Evolutionary conservation across 169 alveolate species (phyloP).

Genomic region (Plasmodium billcollinsi): DNA sequence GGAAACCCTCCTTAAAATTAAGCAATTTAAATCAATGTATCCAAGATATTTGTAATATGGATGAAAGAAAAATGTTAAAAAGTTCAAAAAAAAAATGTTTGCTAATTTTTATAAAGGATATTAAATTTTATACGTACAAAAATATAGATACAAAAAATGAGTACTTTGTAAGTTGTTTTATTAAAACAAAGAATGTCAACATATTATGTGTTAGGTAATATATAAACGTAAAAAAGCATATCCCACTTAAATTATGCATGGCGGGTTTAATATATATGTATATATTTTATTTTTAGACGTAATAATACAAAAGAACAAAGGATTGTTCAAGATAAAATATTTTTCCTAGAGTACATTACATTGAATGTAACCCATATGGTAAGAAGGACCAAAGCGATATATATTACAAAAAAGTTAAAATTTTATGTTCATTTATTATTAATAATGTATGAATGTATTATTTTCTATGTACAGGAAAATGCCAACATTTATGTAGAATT

Average conservation of each 20-base stretch:
- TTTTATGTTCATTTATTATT: not conserved
- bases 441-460: not conserved
- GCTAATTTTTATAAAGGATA: conserved; percentile 54
- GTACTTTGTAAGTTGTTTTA: conserved; percentile 56
- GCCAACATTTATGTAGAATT: conserved; percentile 51
- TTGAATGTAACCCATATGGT: conserved; percentile 27
- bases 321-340: conserved; percentile 53
- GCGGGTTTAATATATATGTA: not conserved
- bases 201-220: conserved; percentile 59
- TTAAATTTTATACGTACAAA: conserved; percentile 12
- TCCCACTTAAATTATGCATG: not conserved
- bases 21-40: conserved; percentile 24
- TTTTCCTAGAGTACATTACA: conserved; percentile 49
- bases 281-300: conserved; percentile 17
- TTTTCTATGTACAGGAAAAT: conserved; percentile 28
- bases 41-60: conserved; percentile 17
- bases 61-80: conserved; percentile 7
- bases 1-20: conserved; percentile 68
- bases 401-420: not conserved
- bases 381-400: not conserved
- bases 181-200: conserved; percentile 21
- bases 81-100: conserved; percentile 22
- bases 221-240: not conserved
- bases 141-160: conserved; percentile 28
- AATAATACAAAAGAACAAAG: conserved; percentile 49